Conservation (phyloP, 2,329 filamentous ascomycete genomes). For the Fusarium neocosmosporiellum region DNA sequence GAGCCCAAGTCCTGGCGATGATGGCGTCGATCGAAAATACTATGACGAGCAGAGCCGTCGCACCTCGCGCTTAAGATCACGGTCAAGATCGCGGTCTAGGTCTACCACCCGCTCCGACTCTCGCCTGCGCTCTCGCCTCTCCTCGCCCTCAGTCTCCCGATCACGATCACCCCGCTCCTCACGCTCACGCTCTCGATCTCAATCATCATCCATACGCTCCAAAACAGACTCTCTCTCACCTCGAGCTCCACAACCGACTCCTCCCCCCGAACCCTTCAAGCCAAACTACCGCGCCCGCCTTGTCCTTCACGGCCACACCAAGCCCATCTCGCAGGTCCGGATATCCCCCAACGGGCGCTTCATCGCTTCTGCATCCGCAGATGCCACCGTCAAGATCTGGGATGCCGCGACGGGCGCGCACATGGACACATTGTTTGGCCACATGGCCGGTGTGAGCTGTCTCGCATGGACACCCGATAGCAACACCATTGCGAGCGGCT, state of each 20-base stretch:
- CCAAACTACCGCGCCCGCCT: constrained; percentile 78
- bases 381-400: constrained; percentile 94
- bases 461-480: constrained; percentile 95
- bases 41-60: constrained; percentile 44
- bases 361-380: constrained; percentile 91
- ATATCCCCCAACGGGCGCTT: constrained; percentile 92
- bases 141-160: constrained; percentile 45
- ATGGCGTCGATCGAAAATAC: constrained; percentile 37
- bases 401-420: constrained; percentile 80
- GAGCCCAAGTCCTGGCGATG: constrained; percentile 40
- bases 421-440: constrained; percentile 90
- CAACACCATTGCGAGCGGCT: constrained; percentile 87
- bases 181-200: constrained; percentile 45
- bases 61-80: constrained; percentile 48
- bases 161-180: constrained; percentile 48
- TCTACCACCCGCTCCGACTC: constrained; percentile 54
- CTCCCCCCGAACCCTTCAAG: constrained; percentile 61
- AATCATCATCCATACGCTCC: constrained; percentile 47
- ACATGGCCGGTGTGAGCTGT: constrained; percentile 91
- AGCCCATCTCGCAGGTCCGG: constrained; percentile 84
- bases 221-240: constrained; percentile 45
- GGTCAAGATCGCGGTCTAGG: constrained; percentile 49
- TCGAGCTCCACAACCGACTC: constrained; percentile 45
- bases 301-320: constrained; percentile 80
- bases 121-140: constrained; percentile 46